phyloP scores from a whole-genome alignment of 139 green algal species.

The Coelastrella sp. region DNA sequence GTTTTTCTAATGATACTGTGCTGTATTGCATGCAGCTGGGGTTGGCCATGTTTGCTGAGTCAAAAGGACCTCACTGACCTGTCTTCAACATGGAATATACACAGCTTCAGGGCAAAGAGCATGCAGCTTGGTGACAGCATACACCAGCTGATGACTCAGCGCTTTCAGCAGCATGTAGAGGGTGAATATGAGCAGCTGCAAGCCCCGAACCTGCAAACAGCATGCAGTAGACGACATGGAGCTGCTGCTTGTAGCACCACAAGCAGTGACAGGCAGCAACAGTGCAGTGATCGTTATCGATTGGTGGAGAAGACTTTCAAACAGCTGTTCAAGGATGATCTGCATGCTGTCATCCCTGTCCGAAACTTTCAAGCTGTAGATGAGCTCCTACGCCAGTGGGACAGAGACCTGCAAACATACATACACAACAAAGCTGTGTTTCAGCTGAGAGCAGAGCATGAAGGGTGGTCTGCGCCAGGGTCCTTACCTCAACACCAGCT shows the following conservation, averaged over 20 bases:
- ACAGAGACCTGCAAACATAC: constrained; percentile 20
- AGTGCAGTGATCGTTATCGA: background rate
- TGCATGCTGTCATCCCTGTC: constrained; percentile 40
- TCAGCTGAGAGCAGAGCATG: constrained; percentile 9
- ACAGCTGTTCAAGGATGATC: constrained; percentile 39
- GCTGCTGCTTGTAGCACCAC: background rate
- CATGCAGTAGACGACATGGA: no score
- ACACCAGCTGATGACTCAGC: background rate
- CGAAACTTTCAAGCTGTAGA: constrained; percentile 35
- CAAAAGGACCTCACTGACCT: constrained; percentile 1
- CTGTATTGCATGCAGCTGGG: constrained; percentile 25
- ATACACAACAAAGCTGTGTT: constrained; percentile 26
- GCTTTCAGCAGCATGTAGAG: background rate
- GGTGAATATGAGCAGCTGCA: background rate
- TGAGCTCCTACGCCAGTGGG: constrained; percentile 43
- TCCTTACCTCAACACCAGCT: background rate
- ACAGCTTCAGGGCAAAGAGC: constrained; percentile 26
- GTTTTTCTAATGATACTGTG: no score
- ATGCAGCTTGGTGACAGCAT: background rate
- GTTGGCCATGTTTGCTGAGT: constrained; percentile 36
- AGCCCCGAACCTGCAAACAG: background rate
- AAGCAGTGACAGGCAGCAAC: background rate
- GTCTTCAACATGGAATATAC: constrained; percentile 7
- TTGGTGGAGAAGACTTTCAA: constrained; percentile 45
- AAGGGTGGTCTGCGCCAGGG: background rate